Evolutionary conservation across 371 early-diverging fungal species (phyloP).

Genomic region (Mortierella sp.): DNA sequence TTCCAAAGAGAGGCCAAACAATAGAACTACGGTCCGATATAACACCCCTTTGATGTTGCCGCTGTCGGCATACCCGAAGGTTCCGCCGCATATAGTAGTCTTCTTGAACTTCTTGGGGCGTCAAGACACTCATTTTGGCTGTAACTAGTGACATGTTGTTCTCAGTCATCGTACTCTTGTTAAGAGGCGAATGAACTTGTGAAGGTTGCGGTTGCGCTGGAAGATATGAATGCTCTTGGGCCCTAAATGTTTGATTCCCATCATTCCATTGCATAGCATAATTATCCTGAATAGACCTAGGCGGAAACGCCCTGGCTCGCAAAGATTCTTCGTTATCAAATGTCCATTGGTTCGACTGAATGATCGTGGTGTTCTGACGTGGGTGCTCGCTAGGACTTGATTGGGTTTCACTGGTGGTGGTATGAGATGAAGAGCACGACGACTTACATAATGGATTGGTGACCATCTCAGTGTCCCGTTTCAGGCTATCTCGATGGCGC

Average conservation of each 20-base stretch:
- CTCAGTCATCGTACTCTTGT: constrained; percentile 28
- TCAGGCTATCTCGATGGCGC: constrained; percentile 31
- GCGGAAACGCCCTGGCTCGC: background rate
- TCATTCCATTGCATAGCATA: background rate
- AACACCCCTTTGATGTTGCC: constrained; percentile 13
- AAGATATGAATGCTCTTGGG: constrained; percentile 10
- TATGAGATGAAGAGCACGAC: constrained; percentile 6
- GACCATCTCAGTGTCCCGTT: background rate
- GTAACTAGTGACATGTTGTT: constrained; percentile 36
- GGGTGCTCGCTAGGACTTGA: background rate
- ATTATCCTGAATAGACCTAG: background rate
- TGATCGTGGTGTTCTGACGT: constrained; percentile 26
- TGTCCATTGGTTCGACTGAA: constrained; percentile 44
- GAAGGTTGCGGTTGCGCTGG: constrained; percentile 6
- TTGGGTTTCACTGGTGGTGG: background rate
- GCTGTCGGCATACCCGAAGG: constrained; percentile 21
- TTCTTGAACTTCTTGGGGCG: constrained; percentile 45
- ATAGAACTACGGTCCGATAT: background rate
- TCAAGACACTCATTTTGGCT: constrained; percentile 40
- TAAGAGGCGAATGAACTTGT: background rate
- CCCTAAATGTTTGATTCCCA: constrained; percentile 19
- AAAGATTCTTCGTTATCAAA: background rate
- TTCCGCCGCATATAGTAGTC: constrained; percentile 34
- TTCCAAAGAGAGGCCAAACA: background rate
- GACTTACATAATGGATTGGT: background rate